Base-by-base conservation (phyloP, 1,284 basidiomycete genomes). In the Neonothopanus nambi region DNA sequence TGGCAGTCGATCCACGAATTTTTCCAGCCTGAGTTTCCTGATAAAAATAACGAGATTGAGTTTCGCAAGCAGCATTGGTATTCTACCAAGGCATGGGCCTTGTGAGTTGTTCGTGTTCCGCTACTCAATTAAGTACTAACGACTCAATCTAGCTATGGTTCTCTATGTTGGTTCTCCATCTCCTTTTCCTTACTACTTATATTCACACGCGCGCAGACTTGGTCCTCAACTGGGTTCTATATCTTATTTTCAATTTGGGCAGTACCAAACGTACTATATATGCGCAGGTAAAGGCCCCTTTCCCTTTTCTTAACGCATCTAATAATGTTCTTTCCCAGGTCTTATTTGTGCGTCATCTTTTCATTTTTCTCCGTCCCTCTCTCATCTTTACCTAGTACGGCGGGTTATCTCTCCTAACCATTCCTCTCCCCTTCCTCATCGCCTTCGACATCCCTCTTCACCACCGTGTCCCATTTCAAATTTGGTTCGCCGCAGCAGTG, bases 341-440 rank as follows among this genome's bases (percentile, higher is more conserved):
- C 28, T 51, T 60, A 36, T 63, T 37, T 44, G 61, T 62, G 17
- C 37, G 59, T 55, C 20, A 30, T 37, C 18, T 6, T 23, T n/a
- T 17, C 28, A 24, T 11, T 21, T 33, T 28, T 18, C 11, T 11
- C 20, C 35, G n/a, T 20, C n/a, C 20, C 47, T 23, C 1, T 24
- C 24, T 51, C 38, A 23, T 49, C 11, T 15, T n/a, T 33, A 13
- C 20, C 17, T 45, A 66, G 61, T 62, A 61, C 51, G 64, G 58
- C 20, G 62, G 60, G 17, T 51, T 65, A 13, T 57, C 63, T 4
- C 20, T 67, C 3, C 45, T 76, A 42, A 67, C 67, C n/a, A 17
- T 73, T 15, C 74, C 75, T 6, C 60, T 72, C 18, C 67, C 71
- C 6, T 56, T 70, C 52, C 57, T 74, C 56, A 60, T 75, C 50